A percentile compares a stretch with the other conserved stretches of the same genome.
Conservation (phyloP, 768 basidiomycete genomes). For the Kondoa subrosea region DNA sequence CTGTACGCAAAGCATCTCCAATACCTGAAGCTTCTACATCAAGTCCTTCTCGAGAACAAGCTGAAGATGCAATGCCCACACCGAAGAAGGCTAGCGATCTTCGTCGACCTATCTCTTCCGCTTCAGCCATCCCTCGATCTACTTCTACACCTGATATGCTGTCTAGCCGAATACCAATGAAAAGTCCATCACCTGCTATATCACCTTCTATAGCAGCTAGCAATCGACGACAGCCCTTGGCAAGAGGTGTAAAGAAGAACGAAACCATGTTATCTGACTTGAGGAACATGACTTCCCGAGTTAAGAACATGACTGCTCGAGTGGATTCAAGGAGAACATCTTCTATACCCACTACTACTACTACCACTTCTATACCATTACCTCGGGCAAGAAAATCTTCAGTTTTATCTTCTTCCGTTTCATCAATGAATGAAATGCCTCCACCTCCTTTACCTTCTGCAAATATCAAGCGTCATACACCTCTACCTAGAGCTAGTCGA, state of each 20-base stretch:
- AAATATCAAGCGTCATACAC: not conserved
- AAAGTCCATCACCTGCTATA: not conserved
- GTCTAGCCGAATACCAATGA: not conserved
- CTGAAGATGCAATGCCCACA: not conserved
- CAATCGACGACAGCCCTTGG: not conserved
- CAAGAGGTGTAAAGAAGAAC: not conserved
- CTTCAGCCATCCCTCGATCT: not conserved
- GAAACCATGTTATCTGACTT: not conserved
- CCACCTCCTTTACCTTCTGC: not conserved
- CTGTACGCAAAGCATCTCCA: not conserved
- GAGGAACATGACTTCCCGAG: not conserved
- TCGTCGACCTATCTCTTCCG: not conserved
- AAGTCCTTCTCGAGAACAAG: not conserved
- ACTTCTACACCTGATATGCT: not conserved
- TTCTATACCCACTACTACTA: not conserved
- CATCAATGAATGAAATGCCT: not conserved
- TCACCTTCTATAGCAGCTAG: not conserved
- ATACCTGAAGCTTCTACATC: not conserved
- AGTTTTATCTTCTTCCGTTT: not conserved
- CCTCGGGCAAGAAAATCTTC: not conserved
- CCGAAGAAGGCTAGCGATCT: not conserved
- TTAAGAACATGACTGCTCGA: conserved; percentile 3
- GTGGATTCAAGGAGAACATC: not conserved
- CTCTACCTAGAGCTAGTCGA: not conserved
- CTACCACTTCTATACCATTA: too few species aligned